Evolutionary conservation across 352 stramenopile genomes (phyloP).

Genomic region (Phytopythium montanum): DNA sequence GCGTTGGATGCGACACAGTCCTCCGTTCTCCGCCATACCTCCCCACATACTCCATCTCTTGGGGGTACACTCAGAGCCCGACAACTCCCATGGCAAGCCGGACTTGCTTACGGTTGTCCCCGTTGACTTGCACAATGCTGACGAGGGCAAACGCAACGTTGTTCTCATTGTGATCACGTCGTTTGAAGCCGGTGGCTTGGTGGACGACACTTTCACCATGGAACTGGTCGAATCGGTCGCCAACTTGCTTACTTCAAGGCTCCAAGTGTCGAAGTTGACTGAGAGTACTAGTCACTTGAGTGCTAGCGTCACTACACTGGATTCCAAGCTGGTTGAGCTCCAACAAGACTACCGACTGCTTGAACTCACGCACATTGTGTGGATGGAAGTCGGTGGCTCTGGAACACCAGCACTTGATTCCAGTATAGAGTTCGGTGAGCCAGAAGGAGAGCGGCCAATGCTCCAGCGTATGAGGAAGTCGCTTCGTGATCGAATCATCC

Average conservation of each 20-base stretch:
- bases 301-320: not conserved
- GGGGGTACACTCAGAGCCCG: not conserved
- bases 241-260: not conserved
- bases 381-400: conserved; percentile 1
- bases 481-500: not conserved
- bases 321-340: not conserved
- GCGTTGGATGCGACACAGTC: not conserved
- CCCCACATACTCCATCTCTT: not conserved
- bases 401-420: not conserved
- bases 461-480: not conserved
- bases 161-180: not conserved
- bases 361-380: conserved; percentile 5
- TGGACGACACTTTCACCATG: not conserved
- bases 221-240: not conserved
- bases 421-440: not conserved
- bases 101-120: not conserved
- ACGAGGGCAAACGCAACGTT: not conserved
- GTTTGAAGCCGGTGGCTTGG: not conserved
- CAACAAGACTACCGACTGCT: conserved; percentile 1
- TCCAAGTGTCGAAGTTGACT: not conserved
- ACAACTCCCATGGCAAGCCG: not conserved
- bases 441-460: not conserved
- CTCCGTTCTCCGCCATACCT: not conserved
- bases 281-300: not conserved
- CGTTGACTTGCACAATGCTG: not conserved